Evolutionary conservation across 192 early-diverging fungal species (phyloP).

Genomic region (Coemansia sp.): DNA sequence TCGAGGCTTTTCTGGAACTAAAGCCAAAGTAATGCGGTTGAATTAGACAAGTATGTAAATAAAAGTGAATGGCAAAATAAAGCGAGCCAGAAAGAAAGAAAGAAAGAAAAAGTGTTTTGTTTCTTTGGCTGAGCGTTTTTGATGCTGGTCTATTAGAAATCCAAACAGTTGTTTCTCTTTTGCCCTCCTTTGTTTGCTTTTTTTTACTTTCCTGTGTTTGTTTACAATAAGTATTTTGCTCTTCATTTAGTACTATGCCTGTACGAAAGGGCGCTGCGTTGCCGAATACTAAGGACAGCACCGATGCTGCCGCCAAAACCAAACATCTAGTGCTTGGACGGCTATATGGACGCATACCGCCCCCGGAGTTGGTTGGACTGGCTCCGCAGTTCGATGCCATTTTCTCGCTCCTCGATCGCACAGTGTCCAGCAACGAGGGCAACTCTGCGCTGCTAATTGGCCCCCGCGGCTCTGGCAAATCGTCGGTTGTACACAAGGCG

Average conservation of each 20-base stretch:
- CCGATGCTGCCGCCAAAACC: background rate
- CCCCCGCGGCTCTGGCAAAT: slow-evolving; percentile 78
- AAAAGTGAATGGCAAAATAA: background rate
- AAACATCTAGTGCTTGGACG: slow-evolving; percentile 21
- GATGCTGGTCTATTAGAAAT: too few relatives aligned
- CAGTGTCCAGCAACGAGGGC: slow-evolving; percentile 61
- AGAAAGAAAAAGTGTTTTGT: background rate
- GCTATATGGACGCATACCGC: slow-evolving; percentile 30
- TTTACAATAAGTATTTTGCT: background rate
- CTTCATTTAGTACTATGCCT: background rate
- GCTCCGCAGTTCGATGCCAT: slow-evolving; percentile 25
- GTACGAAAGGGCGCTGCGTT: slow-evolving; percentile 3
- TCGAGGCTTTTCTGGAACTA: background rate
- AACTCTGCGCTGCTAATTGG: slow-evolving; percentile 89
- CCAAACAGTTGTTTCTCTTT: too few relatives aligned
- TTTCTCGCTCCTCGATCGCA: slow-evolving; percentile 29
- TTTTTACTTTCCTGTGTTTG: too few relatives aligned
- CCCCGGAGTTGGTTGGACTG: slow-evolving; percentile 37
- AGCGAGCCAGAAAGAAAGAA: background rate
- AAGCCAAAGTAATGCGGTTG: background rate
- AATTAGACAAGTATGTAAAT: background rate
- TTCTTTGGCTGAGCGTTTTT: too few relatives aligned
- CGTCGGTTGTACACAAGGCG: slow-evolving; percentile 38
- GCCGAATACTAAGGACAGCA: background rate
- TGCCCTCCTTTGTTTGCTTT: too few relatives aligned